Conservation (phyloP, 306 rosid genomes). For the Prosopis cineraria region DNA sequence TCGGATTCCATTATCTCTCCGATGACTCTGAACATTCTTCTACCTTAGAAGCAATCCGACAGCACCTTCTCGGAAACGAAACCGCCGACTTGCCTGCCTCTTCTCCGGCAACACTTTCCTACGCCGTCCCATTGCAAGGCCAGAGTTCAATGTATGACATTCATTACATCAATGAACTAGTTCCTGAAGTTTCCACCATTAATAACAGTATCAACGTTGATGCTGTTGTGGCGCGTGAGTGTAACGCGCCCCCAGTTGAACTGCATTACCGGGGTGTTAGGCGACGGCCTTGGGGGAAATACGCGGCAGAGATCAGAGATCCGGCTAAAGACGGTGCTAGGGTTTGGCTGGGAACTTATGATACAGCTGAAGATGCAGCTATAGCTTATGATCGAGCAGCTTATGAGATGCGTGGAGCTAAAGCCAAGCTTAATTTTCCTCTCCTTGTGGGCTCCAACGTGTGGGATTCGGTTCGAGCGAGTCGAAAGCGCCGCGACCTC, state of each 20-base stretch:
- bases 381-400: too few relatives aligned
- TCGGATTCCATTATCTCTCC: too few relatives aligned
- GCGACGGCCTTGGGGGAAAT: too few relatives aligned
- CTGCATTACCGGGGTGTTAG: constrained; percentile 65
- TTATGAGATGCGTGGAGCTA: too few relatives aligned
- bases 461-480: not conserved
- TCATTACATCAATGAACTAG: too few relatives aligned
- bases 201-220: too few relatives aligned
- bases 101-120: not conserved
- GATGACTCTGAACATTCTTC: not conserved
- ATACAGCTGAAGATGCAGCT: too few relatives aligned
- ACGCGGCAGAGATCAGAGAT: constrained; percentile 67
- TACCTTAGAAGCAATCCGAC: not conserved
- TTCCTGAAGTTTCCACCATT: not conserved
- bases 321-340: constrained; percentile 47
- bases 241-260: not conserved
- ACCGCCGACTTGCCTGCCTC: not conserved
- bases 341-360: constrained; percentile 62
- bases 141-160: too few relatives aligned
- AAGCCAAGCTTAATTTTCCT: too few relatives aligned
- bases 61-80: not conserved
- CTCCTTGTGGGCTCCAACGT: constrained; percentile 32
- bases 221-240: not conserved
- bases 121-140: not conserved
- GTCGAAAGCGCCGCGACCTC: not conserved